Base-by-base conservation (phyloP, 2,329 filamentous ascomycete genomes). In the Thielaviopsis populi region DNA sequence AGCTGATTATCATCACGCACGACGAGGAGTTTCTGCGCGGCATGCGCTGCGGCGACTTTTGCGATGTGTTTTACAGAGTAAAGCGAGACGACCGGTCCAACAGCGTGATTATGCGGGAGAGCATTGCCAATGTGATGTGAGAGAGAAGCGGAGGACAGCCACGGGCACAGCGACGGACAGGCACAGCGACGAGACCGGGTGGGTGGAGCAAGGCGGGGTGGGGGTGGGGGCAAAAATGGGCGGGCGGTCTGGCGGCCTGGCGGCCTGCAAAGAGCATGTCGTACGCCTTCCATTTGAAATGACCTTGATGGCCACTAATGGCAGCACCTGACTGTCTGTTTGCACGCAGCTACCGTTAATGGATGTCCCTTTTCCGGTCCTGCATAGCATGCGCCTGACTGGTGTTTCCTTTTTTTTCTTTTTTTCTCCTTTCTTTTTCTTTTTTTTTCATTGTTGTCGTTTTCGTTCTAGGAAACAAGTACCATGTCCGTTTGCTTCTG, bases 1-100 rank as follows among this genome's bases (percentile, higher is more conserved):
- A 99, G 78, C 83, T 99, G 64, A 94, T 99, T 71, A 89, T 99
- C 71, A 99, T 99, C 73, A 99, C 94, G 3, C 94, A 99, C 78
- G 94, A 99, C 75, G 95, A 97, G 76, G 90, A 96, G 71, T 99
- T 99, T 70, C 72, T 99, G 71, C 82, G 87, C 63, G 84, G 91
- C 71, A 99, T 99, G 94, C 86, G 91, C 69, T 96, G 91, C 73
- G 86, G 85, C 27, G 92, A 99, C 69, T 97, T 95, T 72, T 89
- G 87, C 68, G 94, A 97, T 74, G 84, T 86, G 68, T 99, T 96
- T 73, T 97, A 88, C 75, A 84, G 91, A 3, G 88, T 99, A 11
- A 87, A 82, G 67, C 80, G 94, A 61, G 88, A 96, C 71, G 84
- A 87, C 69, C 83, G 82, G 69, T 91, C 96, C 76, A 92, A 95